A percentile compares a stretch with the other conserved stretches of the same genome.
Evolutionary conservation across 75 land plant species (phyloP).

Genomic region (Selaginella moellendorffii): DNA sequence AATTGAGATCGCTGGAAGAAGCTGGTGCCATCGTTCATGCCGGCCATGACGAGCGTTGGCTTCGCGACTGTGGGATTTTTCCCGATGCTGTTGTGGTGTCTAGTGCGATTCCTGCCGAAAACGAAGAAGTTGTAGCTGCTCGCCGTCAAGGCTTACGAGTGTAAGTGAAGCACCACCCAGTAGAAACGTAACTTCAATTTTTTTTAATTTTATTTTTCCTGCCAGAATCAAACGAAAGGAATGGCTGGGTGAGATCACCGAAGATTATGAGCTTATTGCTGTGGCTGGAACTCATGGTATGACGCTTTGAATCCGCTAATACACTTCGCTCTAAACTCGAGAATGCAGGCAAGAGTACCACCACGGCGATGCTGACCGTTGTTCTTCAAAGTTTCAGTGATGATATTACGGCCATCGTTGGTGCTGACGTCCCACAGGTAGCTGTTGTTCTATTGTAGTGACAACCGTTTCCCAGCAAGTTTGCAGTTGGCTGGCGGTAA

Average conservation of each 20-base stretch:
- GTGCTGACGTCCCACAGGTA: constrained; percentile 67
- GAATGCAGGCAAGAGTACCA: constrained; percentile 57
- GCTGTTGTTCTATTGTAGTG: neutral
- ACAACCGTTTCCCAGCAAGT: too few relatives aligned
- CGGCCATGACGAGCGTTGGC: constrained; percentile 29
- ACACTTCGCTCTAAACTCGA: too few relatives aligned
- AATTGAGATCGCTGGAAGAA: constrained; percentile 24
- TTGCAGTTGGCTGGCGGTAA: constrained; percentile 41
- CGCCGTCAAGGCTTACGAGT: constrained; percentile 27
- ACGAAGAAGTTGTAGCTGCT: constrained; percentile 40
- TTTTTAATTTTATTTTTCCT: too few relatives aligned
- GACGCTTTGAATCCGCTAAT: too few relatives aligned
- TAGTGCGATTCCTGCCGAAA: constrained; percentile 42
- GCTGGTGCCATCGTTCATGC: constrained; percentile 39
- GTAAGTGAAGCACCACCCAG: too few relatives aligned
- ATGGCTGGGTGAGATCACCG: constrained; percentile 40
- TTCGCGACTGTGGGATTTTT: too few relatives aligned
- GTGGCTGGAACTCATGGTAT: constrained; percentile 65
- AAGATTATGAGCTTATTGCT: constrained; percentile 39
- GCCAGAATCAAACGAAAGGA: constrained; percentile 45
- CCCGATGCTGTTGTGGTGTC: constrained; percentile 46
- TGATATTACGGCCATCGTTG: constrained; percentile 46
- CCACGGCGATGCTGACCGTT: constrained; percentile 44
- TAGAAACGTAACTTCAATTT: too few relatives aligned
- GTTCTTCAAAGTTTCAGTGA: constrained; percentile 32